Evolutionary conservation across 1,284 basidiomycete genomes (phyloP).

Genomic region (Naganishia cerealis): DNA sequence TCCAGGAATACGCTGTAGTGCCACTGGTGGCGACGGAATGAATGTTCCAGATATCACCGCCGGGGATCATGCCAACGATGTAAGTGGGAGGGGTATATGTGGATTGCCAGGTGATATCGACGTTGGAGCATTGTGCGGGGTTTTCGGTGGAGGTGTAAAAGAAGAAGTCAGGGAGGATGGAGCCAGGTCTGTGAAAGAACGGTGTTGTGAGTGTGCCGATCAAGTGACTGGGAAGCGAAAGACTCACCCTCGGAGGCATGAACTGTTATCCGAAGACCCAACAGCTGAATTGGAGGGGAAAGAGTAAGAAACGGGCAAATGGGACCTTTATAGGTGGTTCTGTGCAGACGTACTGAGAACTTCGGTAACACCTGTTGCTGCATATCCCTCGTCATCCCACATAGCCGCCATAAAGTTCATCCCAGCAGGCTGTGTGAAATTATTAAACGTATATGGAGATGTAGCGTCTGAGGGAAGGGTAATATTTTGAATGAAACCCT

Average conservation of each 20-base stretch:
- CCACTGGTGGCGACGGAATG: conserved; percentile 8
- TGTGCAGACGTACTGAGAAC: conserved; percentile 26
- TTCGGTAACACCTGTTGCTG: conserved; percentile 29
- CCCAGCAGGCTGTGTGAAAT: conserved; percentile 32
- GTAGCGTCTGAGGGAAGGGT: conserved; percentile 27
- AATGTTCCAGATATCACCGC: conserved; percentile 31
- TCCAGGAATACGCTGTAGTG: conserved; percentile 12
- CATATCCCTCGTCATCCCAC: conserved; percentile 30
- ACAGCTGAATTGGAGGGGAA: conserved; percentile 10
- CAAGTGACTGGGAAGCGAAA: not conserved
- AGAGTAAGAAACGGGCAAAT: not conserved
- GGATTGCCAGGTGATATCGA: conserved; percentile 31
- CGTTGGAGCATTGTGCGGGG: conserved; percentile 30
- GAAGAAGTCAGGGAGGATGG: conserved; percentile 33
- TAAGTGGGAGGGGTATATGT: conserved; percentile 30
- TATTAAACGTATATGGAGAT: conserved; percentile 29
- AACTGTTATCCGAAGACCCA: conserved; percentile 22
- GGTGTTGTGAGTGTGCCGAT: not conserved
- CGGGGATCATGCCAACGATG: conserved; percentile 33
- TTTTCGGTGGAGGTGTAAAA: conserved; percentile 31
- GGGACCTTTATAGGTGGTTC: no score
- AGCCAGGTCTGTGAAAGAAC: conserved; percentile 5
- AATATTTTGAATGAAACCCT: conserved; percentile 31
- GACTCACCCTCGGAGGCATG: conserved; percentile 28
- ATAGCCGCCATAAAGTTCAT: conserved; percentile 32